Percentiles rank a stretch among this genome's conserved stretches.
These are phyloP conservation scores for Rhynchospora breviuscula DNA, from an alignment of 176 grass and related monocot species.

Conservation along the genomic window DNA sequence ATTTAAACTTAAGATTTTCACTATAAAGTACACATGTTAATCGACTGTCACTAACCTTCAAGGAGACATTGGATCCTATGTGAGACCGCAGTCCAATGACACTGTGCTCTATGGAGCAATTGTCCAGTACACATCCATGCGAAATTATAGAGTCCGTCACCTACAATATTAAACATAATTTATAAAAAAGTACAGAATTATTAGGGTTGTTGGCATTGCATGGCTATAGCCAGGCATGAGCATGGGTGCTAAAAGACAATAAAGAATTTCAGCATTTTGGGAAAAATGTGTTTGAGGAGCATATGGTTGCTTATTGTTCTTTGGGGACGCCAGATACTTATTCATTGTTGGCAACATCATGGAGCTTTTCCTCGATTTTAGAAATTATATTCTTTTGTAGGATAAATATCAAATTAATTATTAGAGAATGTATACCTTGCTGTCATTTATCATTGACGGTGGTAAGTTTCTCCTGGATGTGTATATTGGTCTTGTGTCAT, in stretches of 20 bases:
- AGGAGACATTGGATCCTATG: slow-evolving; percentile 60
- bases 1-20: neutral
- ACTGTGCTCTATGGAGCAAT: slow-evolving; percentile 64
- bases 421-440: slow-evolving; percentile 42
- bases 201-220: neutral
- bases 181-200: neutral
- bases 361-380: neutral
- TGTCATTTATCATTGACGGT: slow-evolving; percentile 59
- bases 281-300: neutral
- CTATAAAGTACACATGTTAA: neutral
- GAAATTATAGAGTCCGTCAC: slow-evolving; percentile 83
- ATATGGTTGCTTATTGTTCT: neutral
- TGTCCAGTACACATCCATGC: slow-evolving; percentile 80
- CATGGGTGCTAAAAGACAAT: too few species aligned
- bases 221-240: too few species aligned
- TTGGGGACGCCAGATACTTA: neutral
- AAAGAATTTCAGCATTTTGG: neutral
- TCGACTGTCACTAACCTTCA: slow-evolving; percentile 46
- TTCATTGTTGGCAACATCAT: neutral
- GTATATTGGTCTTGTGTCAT: slow-evolving; percentile 71
- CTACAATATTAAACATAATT: slow-evolving; percentile 27
- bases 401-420: neutral
- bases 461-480: slow-evolving; percentile 79
- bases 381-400: neutral
- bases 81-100: slow-evolving; percentile 72